Conservation (phyloP, 2,329 filamentous ascomycete species). For the Calonectria ilicicola region DNA sequence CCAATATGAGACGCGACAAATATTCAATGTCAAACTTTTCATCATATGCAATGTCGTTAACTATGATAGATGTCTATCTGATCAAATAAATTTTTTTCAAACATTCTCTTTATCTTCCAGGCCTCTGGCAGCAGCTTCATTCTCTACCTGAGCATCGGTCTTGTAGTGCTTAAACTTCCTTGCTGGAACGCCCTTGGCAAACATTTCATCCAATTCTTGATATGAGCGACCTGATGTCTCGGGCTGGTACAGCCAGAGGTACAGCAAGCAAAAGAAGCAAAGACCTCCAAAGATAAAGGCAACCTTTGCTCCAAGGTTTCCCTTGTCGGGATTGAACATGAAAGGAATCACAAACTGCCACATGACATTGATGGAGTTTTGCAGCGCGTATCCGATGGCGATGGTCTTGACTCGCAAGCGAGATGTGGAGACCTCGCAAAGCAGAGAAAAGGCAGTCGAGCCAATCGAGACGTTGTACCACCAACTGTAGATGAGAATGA, state of each 20-base stretch:
- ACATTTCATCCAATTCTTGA: slow-evolving; percentile 35
- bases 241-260: slow-evolving; percentile 30
- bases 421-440: slow-evolving; percentile 28
- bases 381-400: slow-evolving; percentile 24
- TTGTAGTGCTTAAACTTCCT: slow-evolving; percentile 24
- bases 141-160: slow-evolving; percentile 22
- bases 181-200: slow-evolving; percentile 23
- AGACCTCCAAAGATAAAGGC: slow-evolving; percentile 32
- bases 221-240: slow-evolving; percentile 35
- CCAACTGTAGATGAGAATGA: slow-evolving; percentile 28
- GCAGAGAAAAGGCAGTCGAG: slow-evolving; percentile 22
- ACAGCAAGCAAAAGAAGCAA: slow-evolving; percentile 19
- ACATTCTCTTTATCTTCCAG: neutral
- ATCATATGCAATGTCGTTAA: too few relatives aligned
- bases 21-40: too few relatives aligned
- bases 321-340: slow-evolving; percentile 31
- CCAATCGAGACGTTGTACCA: slow-evolving; percentile 30
- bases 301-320: slow-evolving; percentile 29
- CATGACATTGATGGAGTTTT: slow-evolving; percentile 31
- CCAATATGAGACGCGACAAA: too few relatives aligned
- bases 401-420: slow-evolving; percentile 31
- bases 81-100: neutral
- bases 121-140: slow-evolving; percentile 19
- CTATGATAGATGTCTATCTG: too few relatives aligned
- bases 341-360: slow-evolving; percentile 31